Evolutionary conservation across 2,329 filamentous ascomycete genomes (phyloP).

Genomic region (Exophiala oligosperma): DNA sequence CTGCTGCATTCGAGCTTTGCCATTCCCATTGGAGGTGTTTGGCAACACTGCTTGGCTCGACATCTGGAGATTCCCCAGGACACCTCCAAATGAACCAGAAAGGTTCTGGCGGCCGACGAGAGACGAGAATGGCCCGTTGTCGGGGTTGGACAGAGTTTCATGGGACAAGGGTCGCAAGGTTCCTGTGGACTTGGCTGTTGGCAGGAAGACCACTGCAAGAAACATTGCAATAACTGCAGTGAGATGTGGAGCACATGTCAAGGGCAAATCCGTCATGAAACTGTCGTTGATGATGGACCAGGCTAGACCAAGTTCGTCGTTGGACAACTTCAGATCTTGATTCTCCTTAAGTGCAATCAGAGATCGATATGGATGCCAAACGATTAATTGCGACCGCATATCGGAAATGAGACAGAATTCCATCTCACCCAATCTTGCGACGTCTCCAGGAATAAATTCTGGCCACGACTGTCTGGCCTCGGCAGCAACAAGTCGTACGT

Average conservation of each 20-base stretch:
- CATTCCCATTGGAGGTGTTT: constrained; percentile 12
- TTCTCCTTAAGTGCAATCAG: constrained; percentile 60
- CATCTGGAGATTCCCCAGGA: constrained; percentile 26
- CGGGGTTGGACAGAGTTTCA: constrained; percentile 21
- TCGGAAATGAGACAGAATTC: constrained; percentile 92
- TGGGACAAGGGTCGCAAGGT: constrained; percentile 35
- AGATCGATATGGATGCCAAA: constrained; percentile 87
- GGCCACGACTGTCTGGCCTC: constrained; percentile 87
- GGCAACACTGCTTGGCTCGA: constrained; percentile 12
- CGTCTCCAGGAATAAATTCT: constrained; percentile 73
- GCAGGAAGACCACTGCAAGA: constrained; percentile 78
- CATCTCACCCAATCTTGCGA: constrained; percentile 85
- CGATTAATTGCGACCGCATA: constrained; percentile 83
- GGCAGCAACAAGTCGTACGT: constrained; percentile 85
- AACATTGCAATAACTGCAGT: constrained; percentile 86
- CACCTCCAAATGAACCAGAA: constrained; percentile 34
- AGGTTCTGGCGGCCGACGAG: constrained; percentile 29
- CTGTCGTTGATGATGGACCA: constrained; percentile 88
- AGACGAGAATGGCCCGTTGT: constrained; percentile 23
- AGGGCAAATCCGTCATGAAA: constrained; percentile 86
- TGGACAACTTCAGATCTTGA: constrained; percentile 66
- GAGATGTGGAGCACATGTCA: constrained; percentile 81
- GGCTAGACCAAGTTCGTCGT: constrained; percentile 75
- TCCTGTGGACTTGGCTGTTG: constrained; percentile 52
- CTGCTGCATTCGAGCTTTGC: constrained; percentile 1